Base-by-base conservation (phyloP, 1,284 basidiomycete species). In the Marasmius sp. region DNA sequence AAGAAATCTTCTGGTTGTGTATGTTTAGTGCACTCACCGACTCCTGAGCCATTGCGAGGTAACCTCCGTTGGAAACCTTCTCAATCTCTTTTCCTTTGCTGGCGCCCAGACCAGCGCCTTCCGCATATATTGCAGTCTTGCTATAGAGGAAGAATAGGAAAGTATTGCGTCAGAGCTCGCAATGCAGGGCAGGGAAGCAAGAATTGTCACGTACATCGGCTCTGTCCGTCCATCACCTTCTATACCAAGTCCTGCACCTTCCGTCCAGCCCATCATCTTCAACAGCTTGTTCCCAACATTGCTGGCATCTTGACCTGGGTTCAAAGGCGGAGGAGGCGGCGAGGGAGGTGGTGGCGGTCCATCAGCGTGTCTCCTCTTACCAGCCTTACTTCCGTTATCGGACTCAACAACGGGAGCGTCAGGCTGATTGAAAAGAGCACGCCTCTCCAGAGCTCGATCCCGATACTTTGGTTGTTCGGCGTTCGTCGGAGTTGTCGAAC, bases 241-340 rank as follows among this genome's bases (percentile, higher is more conserved):
- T 6, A 84, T 82, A 0, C 95, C 95, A 47, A 97, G 76, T 0
- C 95, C 95, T n/a, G 84, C 88, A 3, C 95, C 95, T 69, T 92
- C 88, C 63, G 84, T 91, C 95, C 95, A 97, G 0, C 95, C 95
- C 95, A 97, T 97, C 85, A 95, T 94, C 73, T 94, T 93, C 66
- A 97, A 74, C 61, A 97, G 72, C 73, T 94, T 94, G 72, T 96
- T 95, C 11, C 95, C 95, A 9, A 94, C 85, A 67, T 97, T 96
- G 50, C 71, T 86, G 57, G 87, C 84, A 68, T 97, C 94, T 70
- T 91, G 78, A 2, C 85, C 92, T 1, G 87, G 91, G 62, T 87
- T 85, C 8, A 87, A 65, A 2, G 83, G 80, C 2, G 84, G 79
- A 18, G 86, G 82, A 7, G 88, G 85, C 0, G 88, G 84, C 0